phyloP scores from a whole-genome alignment of 371 early-diverging fungal species.

The Saksenaea oblongispora region DNA sequence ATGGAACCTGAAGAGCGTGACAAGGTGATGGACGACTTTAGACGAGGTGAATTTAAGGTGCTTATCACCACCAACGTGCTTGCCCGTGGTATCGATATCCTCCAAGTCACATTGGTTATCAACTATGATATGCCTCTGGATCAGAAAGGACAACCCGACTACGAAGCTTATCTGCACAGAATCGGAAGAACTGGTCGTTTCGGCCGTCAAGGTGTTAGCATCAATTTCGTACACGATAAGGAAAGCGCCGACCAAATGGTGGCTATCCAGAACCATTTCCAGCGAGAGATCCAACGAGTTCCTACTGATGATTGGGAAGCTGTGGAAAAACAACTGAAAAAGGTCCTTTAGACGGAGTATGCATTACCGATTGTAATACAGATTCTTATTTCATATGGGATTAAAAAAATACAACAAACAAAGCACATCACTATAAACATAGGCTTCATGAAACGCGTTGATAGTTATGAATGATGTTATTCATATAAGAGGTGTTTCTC shows the following conservation, averaged over 20 bases:
- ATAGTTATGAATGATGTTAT: too few species aligned
- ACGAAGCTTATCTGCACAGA: conserved; percentile 97
- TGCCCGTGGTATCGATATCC: conserved; percentile 97
- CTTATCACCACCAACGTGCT: conserved; percentile 96
- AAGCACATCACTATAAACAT: too few species aligned
- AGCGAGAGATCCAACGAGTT: conserved; percentile 72
- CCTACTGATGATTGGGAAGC: conserved; percentile 79
- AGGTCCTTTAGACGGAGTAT: conserved; percentile 47
- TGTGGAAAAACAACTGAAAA: conserved; percentile 77
- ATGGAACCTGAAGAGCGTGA: conserved; percentile 86
- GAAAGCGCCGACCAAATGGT: conserved; percentile 71
- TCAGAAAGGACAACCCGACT: conserved; percentile 63
- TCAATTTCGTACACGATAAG: conserved; percentile 93
- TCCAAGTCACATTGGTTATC: conserved; percentile 95
- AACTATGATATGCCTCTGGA: conserved; percentile 96
- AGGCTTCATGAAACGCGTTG: too few species aligned
- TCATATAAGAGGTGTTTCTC: too few species aligned
- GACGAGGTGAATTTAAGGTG: conserved; percentile 89
- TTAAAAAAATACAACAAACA: too few species aligned
- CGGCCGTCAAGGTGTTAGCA: conserved; percentile 93
- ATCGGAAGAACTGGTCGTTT: conserved; percentile 99
- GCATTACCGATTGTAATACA: too few species aligned
- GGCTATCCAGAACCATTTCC: conserved; percentile 77
- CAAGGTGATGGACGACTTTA: conserved; percentile 91
- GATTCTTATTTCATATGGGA: too few species aligned